These are phyloP conservation scores for Melastoma malabathricum DNA, from an alignment of 345 rosid species.

Conservation along the genomic window DNA sequence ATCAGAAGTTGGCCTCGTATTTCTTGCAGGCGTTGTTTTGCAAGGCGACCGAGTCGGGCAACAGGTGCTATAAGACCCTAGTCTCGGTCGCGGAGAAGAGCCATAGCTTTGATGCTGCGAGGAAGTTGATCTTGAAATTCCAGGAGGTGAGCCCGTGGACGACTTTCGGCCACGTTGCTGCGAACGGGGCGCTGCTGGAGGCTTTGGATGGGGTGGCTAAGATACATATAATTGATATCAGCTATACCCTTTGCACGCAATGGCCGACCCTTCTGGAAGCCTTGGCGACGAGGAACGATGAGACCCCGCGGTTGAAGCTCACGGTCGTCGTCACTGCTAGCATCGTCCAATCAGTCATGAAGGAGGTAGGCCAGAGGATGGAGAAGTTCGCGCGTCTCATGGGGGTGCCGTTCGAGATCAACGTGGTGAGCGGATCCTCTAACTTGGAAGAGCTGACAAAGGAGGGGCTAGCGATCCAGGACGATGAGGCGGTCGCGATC, in stretches of 20 bases:
- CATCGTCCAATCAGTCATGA: constrained; percentile 36
- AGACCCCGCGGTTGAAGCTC: constrained; percentile 58
- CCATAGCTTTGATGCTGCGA: constrained; percentile 44
- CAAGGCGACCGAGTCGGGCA: constrained; percentile 53
- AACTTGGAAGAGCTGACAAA: constrained; percentile 31
- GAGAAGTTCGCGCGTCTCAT: constrained; percentile 70
- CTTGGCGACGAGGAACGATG: constrained; percentile 53
- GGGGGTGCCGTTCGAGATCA: constrained; percentile 69
- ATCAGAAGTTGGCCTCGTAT: constrained; percentile 56
- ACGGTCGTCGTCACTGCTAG: constrained; percentile 45
- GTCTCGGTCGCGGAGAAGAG: constrained; percentile 43
- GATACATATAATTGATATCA: constrained; percentile 59
- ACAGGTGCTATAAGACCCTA: constrained; percentile 54
- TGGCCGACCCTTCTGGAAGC: constrained; percentile 77
- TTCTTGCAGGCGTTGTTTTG: constrained; percentile 70
- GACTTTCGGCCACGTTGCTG: constrained; percentile 66
- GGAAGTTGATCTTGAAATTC: constrained; percentile 54
- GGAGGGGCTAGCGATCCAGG: constrained; percentile 28
- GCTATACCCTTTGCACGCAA: constrained; percentile 76
- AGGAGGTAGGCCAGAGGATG: constrained; percentile 61
- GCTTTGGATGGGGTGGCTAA: constrained; percentile 53
- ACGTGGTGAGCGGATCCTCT: constrained; percentile 30
- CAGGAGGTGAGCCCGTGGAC: constrained; percentile 88
- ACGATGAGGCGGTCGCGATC: constrained; percentile 71
- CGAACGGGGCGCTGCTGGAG: constrained; percentile 69